Conservation (phyloP, 2,329 filamentous ascomycete species). For the Sclerotinia sclerotiorum region DNA sequence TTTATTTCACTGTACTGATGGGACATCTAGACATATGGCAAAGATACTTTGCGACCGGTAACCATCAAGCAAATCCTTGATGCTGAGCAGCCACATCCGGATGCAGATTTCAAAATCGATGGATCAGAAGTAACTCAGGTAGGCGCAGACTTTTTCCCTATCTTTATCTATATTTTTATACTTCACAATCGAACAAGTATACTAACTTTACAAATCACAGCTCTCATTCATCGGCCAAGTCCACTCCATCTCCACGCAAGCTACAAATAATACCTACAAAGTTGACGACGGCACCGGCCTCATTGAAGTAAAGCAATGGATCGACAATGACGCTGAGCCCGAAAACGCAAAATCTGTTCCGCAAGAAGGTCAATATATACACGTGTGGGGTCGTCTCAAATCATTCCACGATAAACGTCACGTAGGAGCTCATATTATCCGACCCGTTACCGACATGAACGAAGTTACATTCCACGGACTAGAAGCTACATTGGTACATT, state of each 20-base stretch:
- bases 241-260: slow-evolving; percentile 79
- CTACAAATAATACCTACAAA: slow-evolving; percentile 88
- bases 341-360: slow-evolving; percentile 51
- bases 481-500: slow-evolving; percentile 84
- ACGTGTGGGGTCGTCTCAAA: slow-evolving; percentile 83
- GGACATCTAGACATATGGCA: slow-evolving; percentile 53
- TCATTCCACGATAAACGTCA: slow-evolving; percentile 80
- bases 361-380: slow-evolving; percentile 75
- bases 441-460: slow-evolving; percentile 80
- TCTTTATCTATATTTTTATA: not conserved
- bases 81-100: slow-evolving; percentile 71
- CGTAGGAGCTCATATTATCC: slow-evolving; percentile 77
- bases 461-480: slow-evolving; percentile 91
- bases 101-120: slow-evolving; percentile 82
- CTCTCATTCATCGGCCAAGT: slow-evolving; percentile 89
- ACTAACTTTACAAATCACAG: slow-evolving; percentile 44
- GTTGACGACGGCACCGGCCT: slow-evolving; percentile 93
- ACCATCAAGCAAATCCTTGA: slow-evolving; percentile 94
- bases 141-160: slow-evolving; percentile 24
- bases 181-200: not conserved
- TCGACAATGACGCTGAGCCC: slow-evolving; percentile 49
- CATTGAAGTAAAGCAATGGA: slow-evolving; percentile 89
- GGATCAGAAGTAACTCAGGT: slow-evolving; percentile 65
- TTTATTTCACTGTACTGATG: slow-evolving; percentile 10
- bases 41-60: slow-evolving; percentile 87